Percentiles rank a stretch among this genome's conserved stretches.
Conservation (phyloP, 2,329 filamentous ascomycete genomes). For the Fusarium oxysporum region DNA sequence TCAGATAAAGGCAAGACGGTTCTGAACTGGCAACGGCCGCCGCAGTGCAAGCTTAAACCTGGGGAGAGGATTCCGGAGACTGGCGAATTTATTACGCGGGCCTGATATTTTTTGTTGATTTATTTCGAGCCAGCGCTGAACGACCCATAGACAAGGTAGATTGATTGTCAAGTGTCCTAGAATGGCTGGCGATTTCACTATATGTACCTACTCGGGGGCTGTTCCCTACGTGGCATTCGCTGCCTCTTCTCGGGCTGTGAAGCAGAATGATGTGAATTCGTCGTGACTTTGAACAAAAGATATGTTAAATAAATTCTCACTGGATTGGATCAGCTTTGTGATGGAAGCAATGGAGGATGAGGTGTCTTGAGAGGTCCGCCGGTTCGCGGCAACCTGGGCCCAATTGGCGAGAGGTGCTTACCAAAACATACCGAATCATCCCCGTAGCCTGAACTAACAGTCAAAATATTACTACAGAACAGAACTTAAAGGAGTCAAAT, state of each 20-base stretch:
- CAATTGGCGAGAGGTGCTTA: neutral
- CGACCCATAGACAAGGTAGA: neutral
- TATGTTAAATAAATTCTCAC: no score
- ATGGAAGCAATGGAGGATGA: neutral
- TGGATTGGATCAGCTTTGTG: no score
- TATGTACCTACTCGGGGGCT: no score
- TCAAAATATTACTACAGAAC: neutral
- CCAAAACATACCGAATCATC: neutral
- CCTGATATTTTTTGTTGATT: neutral
- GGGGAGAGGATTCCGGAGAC: slow-evolving; percentile 17
- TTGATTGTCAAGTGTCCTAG: no score
- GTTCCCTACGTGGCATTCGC: no score
- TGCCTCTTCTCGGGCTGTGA: no score
- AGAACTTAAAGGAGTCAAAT: neutral
- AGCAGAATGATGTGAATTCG: no score
- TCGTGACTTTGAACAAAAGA: no score
- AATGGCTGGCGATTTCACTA: no score
- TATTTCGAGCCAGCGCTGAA: neutral
- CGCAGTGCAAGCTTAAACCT: slow-evolving; percentile 5
- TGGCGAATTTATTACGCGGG: slow-evolving; percentile 1
- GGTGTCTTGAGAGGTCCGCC: neutral
- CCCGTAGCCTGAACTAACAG: neutral
- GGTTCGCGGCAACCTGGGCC: neutral
- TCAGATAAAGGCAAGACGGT: slow-evolving; percentile 14
- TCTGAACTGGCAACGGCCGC: slow-evolving; percentile 30